Base-by-base conservation (phyloP, 2,329 filamentous ascomycete species). In the Karstenula rhodostoma region DNA sequence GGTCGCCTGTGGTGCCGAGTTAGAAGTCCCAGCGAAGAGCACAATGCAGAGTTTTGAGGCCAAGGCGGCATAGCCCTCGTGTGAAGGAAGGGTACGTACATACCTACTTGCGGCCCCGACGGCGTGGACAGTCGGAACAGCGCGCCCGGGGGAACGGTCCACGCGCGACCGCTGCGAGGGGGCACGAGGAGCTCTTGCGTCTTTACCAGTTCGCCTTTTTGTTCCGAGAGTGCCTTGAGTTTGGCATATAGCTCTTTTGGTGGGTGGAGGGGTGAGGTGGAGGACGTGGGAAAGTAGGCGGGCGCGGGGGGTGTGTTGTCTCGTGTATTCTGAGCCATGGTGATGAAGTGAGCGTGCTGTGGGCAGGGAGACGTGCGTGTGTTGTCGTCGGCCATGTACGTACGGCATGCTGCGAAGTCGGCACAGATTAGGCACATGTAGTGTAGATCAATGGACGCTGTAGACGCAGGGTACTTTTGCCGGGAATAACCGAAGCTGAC, bases 41-140 rank as follows among this genome's bases (percentile, higher is more conserved):
- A 29, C 27, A 29, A 29, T n/a, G n/a, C n/a, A n/a, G n/a, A n/a
- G n/a, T n/a, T n/a, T n/a, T n/a, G n/a, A n/a, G n/a, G n/a, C n/a
- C n/a, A n/a, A n/a, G n/a, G n/a, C n/a, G n/a, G n/a, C n/a, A n/a
- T n/a, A n/a, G n/a, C n/a, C n/a, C n/a, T n/a, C n/a, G n/a, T n/a
- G n/a, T n/a, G 27, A 29, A 4, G 27, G 27, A 29, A 4, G 4
- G 27, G 27, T 4, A 29, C 27, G 27, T 8, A 29, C 27, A 8
- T 29, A 29, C 27, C 90, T 51, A 96, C 91, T 79, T 96, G 92
- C 0, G 92, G 87, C 0, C 92, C 92, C 57, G 89, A 81, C 0
- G 91, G 91, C 0, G 92, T 94, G 59, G 87, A 90, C 63, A 96
- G 88, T 15, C 88, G 86, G 61, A 92, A 86, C 58, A 95, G 85